Conservation (phyloP, 2,329 filamentous ascomycete species). For the Tolypocladium tundrense region DNA sequence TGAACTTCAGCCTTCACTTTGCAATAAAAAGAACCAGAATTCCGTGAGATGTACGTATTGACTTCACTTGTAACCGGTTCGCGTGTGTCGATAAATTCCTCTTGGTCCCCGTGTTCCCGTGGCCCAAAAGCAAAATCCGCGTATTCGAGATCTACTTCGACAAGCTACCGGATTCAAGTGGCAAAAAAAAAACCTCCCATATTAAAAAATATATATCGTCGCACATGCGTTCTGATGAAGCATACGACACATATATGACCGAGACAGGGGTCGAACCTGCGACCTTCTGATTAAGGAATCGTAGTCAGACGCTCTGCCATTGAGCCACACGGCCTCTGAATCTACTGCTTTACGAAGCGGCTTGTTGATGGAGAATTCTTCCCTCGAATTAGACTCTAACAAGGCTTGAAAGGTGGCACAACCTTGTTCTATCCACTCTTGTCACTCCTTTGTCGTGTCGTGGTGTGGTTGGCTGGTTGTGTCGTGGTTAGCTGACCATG, state of each 20-base stretch:
- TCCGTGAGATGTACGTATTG: no score
- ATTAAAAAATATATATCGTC: background rate
- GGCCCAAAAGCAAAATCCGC: no score
- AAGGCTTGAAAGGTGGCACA: background rate
- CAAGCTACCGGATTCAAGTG: background rate
- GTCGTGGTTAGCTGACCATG: background rate
- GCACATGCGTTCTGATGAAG: background rate
- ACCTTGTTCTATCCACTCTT: background rate
- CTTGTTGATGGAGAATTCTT: background rate
- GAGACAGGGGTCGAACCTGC: conserved; percentile 7
- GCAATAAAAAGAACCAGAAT: no score
- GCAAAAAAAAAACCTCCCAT: background rate
- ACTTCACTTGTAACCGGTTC: no score
- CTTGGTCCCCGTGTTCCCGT: no score
- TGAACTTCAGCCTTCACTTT: no score
- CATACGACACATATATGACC: background rate
- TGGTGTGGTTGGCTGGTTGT: background rate
- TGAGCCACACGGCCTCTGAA: conserved; percentile 3
- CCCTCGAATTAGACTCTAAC: background rate
- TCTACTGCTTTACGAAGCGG: background rate
- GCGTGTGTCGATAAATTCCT: no score
- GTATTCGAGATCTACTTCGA: no score
- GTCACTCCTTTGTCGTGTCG: background rate
- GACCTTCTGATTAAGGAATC: conserved; percentile 5
- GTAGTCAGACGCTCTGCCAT: conserved; percentile 7